phyloP scores from a whole-genome alignment of 78 protist species.

The Planoprotostelium fungivorum region DNA sequence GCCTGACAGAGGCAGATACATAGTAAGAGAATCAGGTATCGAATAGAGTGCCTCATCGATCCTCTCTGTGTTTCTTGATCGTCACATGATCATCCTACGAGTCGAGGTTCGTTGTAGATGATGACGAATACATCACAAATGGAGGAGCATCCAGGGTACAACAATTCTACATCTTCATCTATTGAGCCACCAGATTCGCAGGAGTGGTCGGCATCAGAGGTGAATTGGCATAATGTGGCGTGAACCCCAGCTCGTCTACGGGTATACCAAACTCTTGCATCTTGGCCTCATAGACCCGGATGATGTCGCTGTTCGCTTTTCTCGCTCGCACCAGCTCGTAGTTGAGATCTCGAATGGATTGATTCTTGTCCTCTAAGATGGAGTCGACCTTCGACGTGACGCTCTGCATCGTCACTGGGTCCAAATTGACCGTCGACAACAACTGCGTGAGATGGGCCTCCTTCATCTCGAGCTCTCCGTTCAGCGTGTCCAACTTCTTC shows the following conservation, averaged over 20 bases:
- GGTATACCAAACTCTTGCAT: conserved; percentile 63
- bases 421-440: conserved; percentile 63
- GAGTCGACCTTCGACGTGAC: conserved; percentile 56
- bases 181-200: background rate
- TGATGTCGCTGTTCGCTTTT: conserved; percentile 57
- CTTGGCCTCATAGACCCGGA: conserved; percentile 53
- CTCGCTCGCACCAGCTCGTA: conserved; percentile 18
- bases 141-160: too few relatives aligned
- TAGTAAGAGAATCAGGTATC: too few relatives aligned
- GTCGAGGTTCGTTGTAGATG: too few relatives aligned
- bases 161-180: too few relatives aligned
- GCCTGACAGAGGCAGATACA: too few relatives aligned
- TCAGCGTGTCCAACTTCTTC: conserved; percentile 54
- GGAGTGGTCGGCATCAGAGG: background rate
- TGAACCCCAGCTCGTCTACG: conserved; percentile 54
- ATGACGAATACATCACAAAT: too few relatives aligned
- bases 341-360: conserved; percentile 51
- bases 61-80: too few relatives aligned
- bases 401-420: conserved; percentile 45
- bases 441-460: conserved; percentile 83
- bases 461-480: conserved; percentile 59
- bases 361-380: conserved; percentile 71
- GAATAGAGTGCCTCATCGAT: too few relatives aligned
- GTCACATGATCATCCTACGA: too few relatives aligned
- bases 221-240: conserved; percentile 11